Evolutionary conservation across 2,329 filamentous ascomycete genomes (phyloP), one percentile per base, ranked within the genome.

Genomic region (Cylindrodendrum hubeiense): DNA sequence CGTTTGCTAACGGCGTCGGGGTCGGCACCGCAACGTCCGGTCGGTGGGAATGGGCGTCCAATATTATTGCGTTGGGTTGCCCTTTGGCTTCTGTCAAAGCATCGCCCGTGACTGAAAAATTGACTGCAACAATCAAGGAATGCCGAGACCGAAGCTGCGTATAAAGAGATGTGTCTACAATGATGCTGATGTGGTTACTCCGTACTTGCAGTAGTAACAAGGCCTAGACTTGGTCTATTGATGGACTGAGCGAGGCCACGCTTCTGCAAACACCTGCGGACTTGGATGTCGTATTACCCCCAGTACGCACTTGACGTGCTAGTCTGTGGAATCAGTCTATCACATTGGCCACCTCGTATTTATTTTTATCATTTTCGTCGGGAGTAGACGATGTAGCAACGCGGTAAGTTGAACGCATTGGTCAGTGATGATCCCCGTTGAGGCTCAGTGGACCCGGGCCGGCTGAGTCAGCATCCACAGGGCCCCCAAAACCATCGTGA

Each of bases 401-500:
- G 37, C 37, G 37, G n/a, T 17, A 5, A 39, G 15, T 19, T 37
- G 55, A 34, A 37, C 15, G 37, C 15, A 10, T 50, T 30, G 15
- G 22, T 10, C 17, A n/a, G 19, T 58, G 21, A 39, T 43, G 44
- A 50, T 50, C 34, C 6, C 30, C 34, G 30, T 49, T 37, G 33
- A 47, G 43, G 43, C 41, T 37, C 19, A 26, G 47, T 60, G 37
- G 24, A 46, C 21, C 22, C 15, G 22, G 33, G 15, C 22, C 3
- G 19, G 71, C 71, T 75, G 69, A 75, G 73, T 75, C 67, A 75
- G 71, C 34, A 2, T 2, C 19, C 24, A 19, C n/a, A 5, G 5
- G 15, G n/a, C 19, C 22, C 5, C 55, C 26, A 61, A 66, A 70
- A 72, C 68, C 60, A 61, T 47, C 65, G 56, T 63, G n/a, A 28